Evolutionary conservation across 1,284 basidiomycete genomes (phyloP), one percentile per base, ranked within the genome.

Genomic region (Ceratobasidium sp.): DNA sequence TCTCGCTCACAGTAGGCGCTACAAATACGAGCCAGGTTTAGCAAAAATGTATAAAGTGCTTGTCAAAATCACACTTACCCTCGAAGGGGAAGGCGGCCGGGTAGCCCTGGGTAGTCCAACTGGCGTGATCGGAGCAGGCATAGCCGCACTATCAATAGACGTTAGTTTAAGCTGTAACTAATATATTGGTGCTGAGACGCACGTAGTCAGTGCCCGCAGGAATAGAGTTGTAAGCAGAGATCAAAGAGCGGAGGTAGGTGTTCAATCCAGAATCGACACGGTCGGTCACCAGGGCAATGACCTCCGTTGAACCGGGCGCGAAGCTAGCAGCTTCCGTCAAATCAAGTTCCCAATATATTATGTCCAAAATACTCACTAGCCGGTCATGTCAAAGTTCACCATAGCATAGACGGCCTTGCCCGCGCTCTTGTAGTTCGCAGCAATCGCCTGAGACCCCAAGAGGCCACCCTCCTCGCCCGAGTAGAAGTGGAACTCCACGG

Each of bases 401-500:
- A 88, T 87, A 1, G 83, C 86, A 70, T 80, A 78, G 43, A 88
- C 83, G 66, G 80, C 79, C 55, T 79, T 80, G 18, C 80, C 80
- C 9, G 79, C 74, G 18, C 80, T 79, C 71, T 84, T 84, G 78
- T 88, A 89, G 8, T 78, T 74, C 67, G 83, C 81, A 8, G 84
- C 87, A 58, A 89, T 82, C 3, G 84, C 86, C 76, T 87, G 84
- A 38, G 82, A 84, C 11, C 87, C 88, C 26, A 89, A 82, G 4
- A 88, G 79, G 18, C 87, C 87, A 18, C 84, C 84, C 79, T 88
- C 87, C 77, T 88, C 87, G 0, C 84, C 50, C 21, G 66, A 69
- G 78, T 85, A 88, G 80, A 83, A 89, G 80, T 88, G 86, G 78
- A 87, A 86, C 77, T 89, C 87, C 62, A 89, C 82, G 0, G 86